A percentile compares a stretch with the other conserved stretches of the same genome.
Conservation (phyloP, 2,329 filamentous ascomycete species). For the Xylaria polymorpha region DNA sequence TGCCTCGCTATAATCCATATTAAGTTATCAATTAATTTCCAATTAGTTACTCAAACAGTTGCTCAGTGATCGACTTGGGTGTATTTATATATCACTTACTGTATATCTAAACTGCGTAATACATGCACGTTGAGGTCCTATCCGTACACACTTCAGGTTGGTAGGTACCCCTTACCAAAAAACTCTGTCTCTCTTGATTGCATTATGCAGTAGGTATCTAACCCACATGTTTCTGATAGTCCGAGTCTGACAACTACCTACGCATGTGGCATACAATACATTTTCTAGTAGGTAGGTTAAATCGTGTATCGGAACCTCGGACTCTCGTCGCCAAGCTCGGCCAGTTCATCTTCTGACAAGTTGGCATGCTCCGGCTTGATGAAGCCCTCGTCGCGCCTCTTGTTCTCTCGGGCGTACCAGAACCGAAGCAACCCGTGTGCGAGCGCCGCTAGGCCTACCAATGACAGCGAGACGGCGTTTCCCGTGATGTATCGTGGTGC, state of each 20-base stretch:
- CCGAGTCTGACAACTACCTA: background rate
- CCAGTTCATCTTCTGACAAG: slow-evolving; percentile 60
- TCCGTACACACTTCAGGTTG: too few relatives aligned
- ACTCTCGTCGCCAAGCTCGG: slow-evolving; percentile 64
- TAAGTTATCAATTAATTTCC: background rate
- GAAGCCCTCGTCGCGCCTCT: slow-evolving; percentile 54
- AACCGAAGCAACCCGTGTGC: slow-evolving; percentile 67
- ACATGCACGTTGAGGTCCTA: background rate
- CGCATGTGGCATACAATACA: background rate
- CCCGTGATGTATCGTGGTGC: slow-evolving; percentile 69
- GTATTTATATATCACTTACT: too few relatives aligned
- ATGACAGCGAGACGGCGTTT: slow-evolving; percentile 69
- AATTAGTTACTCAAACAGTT: background rate
- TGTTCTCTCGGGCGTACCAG: slow-evolving; percentile 63
- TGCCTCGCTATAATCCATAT: background rate
- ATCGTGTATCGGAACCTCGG: slow-evolving; percentile 61
- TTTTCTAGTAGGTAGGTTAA: slow-evolving; percentile 32
- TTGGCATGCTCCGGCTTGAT: slow-evolving; percentile 54
- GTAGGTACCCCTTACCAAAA: too few relatives aligned
- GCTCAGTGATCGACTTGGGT: too few relatives aligned
- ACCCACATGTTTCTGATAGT: too few relatives aligned
- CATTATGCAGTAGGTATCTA: background rate
- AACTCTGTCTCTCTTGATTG: background rate
- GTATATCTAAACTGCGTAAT: too few relatives aligned
- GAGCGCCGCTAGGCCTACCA: slow-evolving; percentile 65